Conservation (phyloP, 2,329 filamentous ascomycete species). For the Calonectria ilicicola region DNA sequence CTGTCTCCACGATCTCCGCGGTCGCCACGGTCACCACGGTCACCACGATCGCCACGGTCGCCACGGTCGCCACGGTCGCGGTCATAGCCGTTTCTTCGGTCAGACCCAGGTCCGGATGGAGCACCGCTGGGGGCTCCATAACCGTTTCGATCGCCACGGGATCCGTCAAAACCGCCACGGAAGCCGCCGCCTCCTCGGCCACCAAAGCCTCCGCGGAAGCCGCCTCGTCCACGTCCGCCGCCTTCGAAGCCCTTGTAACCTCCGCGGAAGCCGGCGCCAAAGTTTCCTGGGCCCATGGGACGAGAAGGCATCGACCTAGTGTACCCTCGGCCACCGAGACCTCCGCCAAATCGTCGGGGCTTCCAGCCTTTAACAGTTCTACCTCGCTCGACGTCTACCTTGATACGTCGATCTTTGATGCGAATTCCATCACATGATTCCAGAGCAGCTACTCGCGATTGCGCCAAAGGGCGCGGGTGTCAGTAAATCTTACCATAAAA, state of each 20-base stretch:
- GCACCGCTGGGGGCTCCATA: constrained; percentile 67
- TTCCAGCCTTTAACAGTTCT: constrained; percentile 95
- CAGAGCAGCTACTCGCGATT: constrained; percentile 83
- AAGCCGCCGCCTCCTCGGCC: constrained; percentile 69
- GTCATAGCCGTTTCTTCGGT: constrained; percentile 58
- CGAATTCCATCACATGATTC: constrained; percentile 86
- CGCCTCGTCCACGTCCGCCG: constrained; percentile 57
- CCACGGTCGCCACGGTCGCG: constrained; percentile 36
- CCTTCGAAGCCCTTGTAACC: constrained; percentile 61
- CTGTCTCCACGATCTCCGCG: constrained; percentile 53
- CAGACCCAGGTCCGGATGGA: constrained; percentile 69
- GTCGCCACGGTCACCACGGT: constrained; percentile 54
- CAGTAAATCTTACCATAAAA: constrained; percentile 73
- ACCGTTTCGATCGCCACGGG: constrained; percentile 59
- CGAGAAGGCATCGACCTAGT: constrained; percentile 83
- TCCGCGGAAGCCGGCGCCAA: constrained; percentile 65
- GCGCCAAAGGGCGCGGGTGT: constrained; percentile 72
- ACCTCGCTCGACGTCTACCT: constrained; percentile 96
- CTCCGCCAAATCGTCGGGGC: constrained; percentile 90
- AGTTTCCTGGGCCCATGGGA: constrained; percentile 73
- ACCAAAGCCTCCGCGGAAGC: constrained; percentile 64
- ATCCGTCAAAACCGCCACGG: constrained; percentile 54
- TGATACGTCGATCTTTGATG: constrained; percentile 91
- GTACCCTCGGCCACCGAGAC: constrained; percentile 91
- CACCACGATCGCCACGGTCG: constrained; percentile 55